Percentiles rank a stretch among this genome's conserved stretches.
These are phyloP conservation scores for Udeniomyces megalosporus DNA, from an alignment of 768 basidiomycete species.

Conservation along the genomic window DNA sequence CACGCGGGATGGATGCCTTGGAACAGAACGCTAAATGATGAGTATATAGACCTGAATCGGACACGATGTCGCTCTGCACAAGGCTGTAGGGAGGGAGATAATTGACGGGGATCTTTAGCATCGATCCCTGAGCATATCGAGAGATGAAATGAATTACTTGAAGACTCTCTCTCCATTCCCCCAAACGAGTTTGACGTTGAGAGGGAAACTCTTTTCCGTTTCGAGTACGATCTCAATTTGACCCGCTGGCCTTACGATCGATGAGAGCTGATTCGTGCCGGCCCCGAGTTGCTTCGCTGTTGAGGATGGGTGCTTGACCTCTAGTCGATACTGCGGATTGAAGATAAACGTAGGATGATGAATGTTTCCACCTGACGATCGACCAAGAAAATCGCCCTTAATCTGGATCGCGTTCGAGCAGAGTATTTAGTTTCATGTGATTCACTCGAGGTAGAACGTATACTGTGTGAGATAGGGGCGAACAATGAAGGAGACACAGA, in stretches of 20 bases:
- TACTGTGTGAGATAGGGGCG: neutral
- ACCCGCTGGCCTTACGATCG: neutral
- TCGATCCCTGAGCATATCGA: neutral
- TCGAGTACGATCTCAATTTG: neutral
- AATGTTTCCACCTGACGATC: slow-evolving; percentile 71
- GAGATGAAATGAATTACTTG: slow-evolving; percentile 37
- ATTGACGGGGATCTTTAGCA: neutral
- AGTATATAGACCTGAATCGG: slow-evolving; percentile 62
- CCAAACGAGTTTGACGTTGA: slow-evolving; percentile 56
- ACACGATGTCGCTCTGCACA: slow-evolving; percentile 48
- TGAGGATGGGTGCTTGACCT: slow-evolving; percentile 33
- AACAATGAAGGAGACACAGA: neutral
- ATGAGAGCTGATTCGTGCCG: neutral
- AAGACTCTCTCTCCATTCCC: slow-evolving; percentile 54
- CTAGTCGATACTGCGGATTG: slow-evolving; percentile 75
- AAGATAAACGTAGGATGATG: slow-evolving; percentile 64
- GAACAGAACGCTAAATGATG: slow-evolving; percentile 46
- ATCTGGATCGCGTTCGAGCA: slow-evolving; percentile 33
- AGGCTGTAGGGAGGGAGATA: slow-evolving; percentile 32
- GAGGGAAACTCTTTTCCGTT: slow-evolving; percentile 29
- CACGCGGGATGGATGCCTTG: neutral
- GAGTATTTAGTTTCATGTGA: too few relatives aligned
- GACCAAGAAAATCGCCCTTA: slow-evolving; percentile 45
- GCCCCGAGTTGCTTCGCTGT: neutral
- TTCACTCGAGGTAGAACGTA: neutral